These are phyloP conservation scores for Wakefieldia striispora DNA, from an alignment of 768 basidiomycete species.

Conservation along the genomic window DNA sequence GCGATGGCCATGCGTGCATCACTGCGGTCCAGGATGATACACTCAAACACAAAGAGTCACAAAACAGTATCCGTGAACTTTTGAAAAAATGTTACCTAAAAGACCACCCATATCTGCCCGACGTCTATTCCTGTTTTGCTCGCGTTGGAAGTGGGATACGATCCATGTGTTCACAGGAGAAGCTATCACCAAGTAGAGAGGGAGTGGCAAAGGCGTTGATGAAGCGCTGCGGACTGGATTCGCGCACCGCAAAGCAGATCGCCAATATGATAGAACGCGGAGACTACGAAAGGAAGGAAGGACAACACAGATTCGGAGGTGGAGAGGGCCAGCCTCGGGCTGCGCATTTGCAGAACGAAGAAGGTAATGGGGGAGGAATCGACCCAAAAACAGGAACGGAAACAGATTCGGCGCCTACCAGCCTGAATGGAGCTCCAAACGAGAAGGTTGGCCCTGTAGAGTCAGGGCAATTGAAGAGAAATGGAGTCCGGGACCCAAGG, in stretches of 20 bases:
- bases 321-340: too few species aligned
- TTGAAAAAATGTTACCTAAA: not conserved
- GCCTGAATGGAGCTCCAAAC: too few species aligned
- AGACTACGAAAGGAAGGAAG: too few species aligned
- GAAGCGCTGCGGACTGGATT: constrained; percentile 7
- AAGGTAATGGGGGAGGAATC: too few species aligned
- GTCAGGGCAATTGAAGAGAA: too few species aligned
- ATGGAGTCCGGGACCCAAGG: too few species aligned
- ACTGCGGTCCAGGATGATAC: constrained; percentile 1
- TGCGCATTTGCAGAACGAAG: too few species aligned
- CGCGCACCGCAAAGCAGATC: constrained; percentile 3
- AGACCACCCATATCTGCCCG: not conserved
- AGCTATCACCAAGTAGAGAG: not conserved
- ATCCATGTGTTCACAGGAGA: not conserved
- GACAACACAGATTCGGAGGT: too few species aligned
- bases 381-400: too few species aligned
- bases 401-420: too few species aligned
- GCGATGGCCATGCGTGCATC: constrained; percentile 23
- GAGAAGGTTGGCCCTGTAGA: too few species aligned
- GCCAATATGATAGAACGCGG: not conserved
- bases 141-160: not conserved
- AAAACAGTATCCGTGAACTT: constrained; percentile 8
- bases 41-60: constrained; percentile 14
- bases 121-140: too few species aligned
- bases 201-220: constrained; percentile 1